A percentile compares a stretch with the other conserved stretches of the same genome.
Conservation (phyloP, 495 filamentous ascomycete genomes). For the Neurospora pannonica region DNA sequence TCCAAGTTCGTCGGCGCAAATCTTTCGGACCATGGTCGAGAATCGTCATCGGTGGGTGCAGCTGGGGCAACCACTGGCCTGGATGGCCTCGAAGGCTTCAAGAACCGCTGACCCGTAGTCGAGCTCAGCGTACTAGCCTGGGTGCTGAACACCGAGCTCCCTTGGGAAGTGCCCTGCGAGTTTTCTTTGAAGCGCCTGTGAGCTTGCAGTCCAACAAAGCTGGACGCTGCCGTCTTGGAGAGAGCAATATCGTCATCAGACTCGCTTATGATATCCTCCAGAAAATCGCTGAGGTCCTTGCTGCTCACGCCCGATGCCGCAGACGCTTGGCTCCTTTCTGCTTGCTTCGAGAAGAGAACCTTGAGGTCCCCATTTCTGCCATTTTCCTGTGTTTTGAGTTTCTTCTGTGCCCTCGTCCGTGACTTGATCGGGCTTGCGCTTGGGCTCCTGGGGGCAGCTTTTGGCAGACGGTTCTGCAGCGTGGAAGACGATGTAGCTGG, state of each 20-base stretch:
- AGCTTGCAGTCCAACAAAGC: slow-evolving; percentile 35
- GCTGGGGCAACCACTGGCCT: slow-evolving; percentile 6
- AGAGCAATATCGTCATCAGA: slow-evolving; percentile 39
- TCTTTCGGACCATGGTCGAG: slow-evolving; percentile 76
- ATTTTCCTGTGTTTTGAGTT: slow-evolving; percentile 29
- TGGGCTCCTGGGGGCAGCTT: slow-evolving; percentile 24
- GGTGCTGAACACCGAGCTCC: background rate
- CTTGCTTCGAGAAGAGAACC: slow-evolving; percentile 45
- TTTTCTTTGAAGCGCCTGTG: slow-evolving; percentile 32
- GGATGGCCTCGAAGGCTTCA: slow-evolving; percentile 9
- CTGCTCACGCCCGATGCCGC: background rate
- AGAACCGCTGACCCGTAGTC: slow-evolving; percentile 28
- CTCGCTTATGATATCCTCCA: slow-evolving; percentile 42
- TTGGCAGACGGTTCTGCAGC: slow-evolving; percentile 5
- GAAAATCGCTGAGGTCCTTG: slow-evolving; percentile 2
- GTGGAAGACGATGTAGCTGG: slow-evolving; percentile 5
- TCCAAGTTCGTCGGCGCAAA: slow-evolving; percentile 64
- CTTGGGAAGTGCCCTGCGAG: background rate
- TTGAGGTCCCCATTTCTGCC: slow-evolving; percentile 38
- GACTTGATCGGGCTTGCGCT: slow-evolving; percentile 43
- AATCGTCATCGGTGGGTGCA: slow-evolving; percentile 24
- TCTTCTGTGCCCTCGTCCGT: slow-evolving; percentile 22
- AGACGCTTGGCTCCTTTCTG: slow-evolving; percentile 26
- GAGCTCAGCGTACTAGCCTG: slow-evolving; percentile 5
- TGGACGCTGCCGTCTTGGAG: slow-evolving; percentile 27